A percentile compares a stretch with the other conserved stretches of the same genome.
These are phyloP conservation scores for Tulasnella sp. DNA, from an alignment of 768 basidiomycete genomes.

Conservation along the genomic window DNA sequence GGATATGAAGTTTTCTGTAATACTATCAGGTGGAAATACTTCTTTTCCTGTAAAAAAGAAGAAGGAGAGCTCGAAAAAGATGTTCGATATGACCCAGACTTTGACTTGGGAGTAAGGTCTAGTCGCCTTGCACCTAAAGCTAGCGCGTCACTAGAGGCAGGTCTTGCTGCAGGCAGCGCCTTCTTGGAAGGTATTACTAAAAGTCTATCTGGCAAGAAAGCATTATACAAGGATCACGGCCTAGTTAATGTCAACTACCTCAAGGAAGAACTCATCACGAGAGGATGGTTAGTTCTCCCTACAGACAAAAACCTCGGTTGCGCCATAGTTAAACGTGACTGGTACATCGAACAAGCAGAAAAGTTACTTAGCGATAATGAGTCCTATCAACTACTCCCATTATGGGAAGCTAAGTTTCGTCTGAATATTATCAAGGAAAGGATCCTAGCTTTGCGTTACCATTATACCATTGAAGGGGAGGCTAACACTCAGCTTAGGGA, in stretches of 20 bases:
- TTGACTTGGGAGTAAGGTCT: not conserved
- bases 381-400: not conserved
- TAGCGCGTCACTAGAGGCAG: not conserved
- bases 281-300: not conserved
- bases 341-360: not conserved
- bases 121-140: not conserved
- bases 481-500: not conserved
- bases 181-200: too few relatives aligned
- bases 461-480: not conserved
- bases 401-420: too few relatives aligned
- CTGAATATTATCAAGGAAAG: not conserved
- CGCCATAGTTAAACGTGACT: not conserved
- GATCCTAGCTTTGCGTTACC: not conserved
- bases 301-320: constrained; percentile 1
- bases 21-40: not conserved
- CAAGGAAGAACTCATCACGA: not conserved
- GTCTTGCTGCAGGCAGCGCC: not conserved
- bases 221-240: not conserved
- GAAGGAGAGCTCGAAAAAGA: not conserved
- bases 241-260: not conserved
- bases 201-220: not conserved
- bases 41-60: not conserved
- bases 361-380: not conserved
- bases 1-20: not conserved
- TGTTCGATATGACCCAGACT: not conserved